These are phyloP conservation scores for Pichia sp. DNA, from an alignment of 1,139 yeast species.

Conservation along the genomic window DNA sequence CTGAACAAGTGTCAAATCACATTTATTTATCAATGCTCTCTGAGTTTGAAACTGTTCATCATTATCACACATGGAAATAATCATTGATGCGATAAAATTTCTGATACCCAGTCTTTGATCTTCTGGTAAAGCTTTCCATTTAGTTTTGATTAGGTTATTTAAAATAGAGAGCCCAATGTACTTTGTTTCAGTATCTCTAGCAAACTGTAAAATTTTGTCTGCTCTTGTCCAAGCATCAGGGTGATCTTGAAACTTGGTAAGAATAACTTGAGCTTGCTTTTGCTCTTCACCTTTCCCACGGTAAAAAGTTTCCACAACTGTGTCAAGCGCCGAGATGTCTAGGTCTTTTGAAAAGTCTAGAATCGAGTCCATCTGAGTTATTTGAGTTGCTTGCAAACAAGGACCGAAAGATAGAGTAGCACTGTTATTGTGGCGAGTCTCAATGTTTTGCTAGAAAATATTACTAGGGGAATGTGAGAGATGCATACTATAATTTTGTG, in stretches of 20 bases:
- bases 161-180: slow-evolving; percentile 86
- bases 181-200: slow-evolving; percentile 78
- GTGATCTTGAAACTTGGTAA: slow-evolving; percentile 87
- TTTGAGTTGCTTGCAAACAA: background rate
- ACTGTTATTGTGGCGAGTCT: background rate
- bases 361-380: slow-evolving; percentile 63
- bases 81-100: slow-evolving; percentile 88
- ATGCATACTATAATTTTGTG: no score
- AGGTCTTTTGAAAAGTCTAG: slow-evolving; percentile 81
- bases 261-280: slow-evolving; percentile 71
- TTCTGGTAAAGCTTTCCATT: slow-evolving; percentile 89
- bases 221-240: slow-evolving; percentile 96
- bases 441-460: background rate
- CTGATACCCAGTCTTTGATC: slow-evolving; percentile 86
- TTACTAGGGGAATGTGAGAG: no score
- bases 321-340: slow-evolving; percentile 74
- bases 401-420: background rate
- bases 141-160: slow-evolving; percentile 81
- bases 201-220: slow-evolving; percentile 76
- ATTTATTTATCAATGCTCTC: slow-evolving; percentile 82
- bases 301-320: slow-evolving; percentile 81
- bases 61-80: slow-evolving; percentile 82
- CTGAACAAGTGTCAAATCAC: slow-evolving; percentile 88
- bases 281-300: slow-evolving; percentile 76
- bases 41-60: slow-evolving; percentile 69